A percentile compares a stretch with the other conserved stretches of the same genome.
Evolutionary conservation across 176 grass and related monocot species (phyloP).

Genomic region (Dactylis glomerata): DNA sequence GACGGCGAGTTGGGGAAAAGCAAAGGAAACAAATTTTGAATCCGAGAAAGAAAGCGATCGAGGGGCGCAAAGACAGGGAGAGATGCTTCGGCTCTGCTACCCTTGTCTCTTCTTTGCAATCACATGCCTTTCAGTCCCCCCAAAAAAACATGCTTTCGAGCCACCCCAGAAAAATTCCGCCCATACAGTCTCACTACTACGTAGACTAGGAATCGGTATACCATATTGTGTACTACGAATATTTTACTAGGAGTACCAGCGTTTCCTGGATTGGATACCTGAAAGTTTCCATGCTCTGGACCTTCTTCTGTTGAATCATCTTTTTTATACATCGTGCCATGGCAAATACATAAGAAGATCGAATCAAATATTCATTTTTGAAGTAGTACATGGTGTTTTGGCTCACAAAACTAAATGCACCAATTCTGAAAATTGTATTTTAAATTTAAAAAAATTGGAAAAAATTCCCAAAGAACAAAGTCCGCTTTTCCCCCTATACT

Average conservation of each 20-base stretch:
- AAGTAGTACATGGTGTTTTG: no score
- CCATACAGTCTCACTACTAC: slow-evolving; percentile 6
- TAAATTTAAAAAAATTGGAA: no score
- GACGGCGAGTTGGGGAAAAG: slow-evolving; percentile 51
- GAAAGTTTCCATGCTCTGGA: no score
- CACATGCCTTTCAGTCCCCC: slow-evolving; percentile 40
- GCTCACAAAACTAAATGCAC: no score
- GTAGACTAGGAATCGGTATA: background rate
- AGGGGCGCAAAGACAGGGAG: slow-evolving; percentile 26
- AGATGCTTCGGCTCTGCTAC: slow-evolving; percentile 43
- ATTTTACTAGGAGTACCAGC: background rate
- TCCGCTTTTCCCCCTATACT: no score
- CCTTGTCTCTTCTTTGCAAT: slow-evolving; percentile 54
- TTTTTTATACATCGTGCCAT: background rate
- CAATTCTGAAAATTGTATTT: no score
- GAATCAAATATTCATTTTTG: background rate
- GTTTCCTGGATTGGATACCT: background rate
- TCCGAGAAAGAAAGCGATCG: slow-evolving; percentile 24
- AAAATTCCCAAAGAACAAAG: no score
- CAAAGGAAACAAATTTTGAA: slow-evolving; percentile 42
- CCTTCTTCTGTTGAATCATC: no score
- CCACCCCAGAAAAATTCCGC: background rate
- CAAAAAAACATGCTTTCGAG: slow-evolving; percentile 45
- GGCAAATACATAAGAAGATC: background rate
- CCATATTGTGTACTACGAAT: background rate